Conservation (phyloP, 148 eudicot genomes). For the Selenicereus undatus region DNA sequence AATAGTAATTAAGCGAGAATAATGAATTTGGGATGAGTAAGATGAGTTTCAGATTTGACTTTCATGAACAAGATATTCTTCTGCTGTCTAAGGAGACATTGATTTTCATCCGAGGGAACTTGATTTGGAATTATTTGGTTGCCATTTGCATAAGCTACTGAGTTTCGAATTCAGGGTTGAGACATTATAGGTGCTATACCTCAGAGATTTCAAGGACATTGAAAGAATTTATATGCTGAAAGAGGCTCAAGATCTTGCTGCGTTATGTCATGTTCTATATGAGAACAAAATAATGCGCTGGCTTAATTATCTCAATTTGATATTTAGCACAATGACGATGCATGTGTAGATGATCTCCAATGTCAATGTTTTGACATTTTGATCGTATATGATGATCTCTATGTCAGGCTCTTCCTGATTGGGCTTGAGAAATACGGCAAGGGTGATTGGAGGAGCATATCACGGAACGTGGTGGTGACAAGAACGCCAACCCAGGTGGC, state of each 20-base stretch:
- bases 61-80: background rate
- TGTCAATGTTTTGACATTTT: background rate
- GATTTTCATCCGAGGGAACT: background rate
- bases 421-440: constrained; percentile 71
- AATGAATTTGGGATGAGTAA: background rate
- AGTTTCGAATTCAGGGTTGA: no score
- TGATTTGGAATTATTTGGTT: background rate
- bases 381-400: background rate
- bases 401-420: constrained; percentile 52
- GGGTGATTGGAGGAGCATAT: constrained; percentile 76
- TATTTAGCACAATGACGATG: background rate
- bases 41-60: background rate
- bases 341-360: background rate
- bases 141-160: no score
- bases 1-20: background rate
- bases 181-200: no score
- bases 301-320: background rate
- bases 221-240: background rate
- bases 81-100: background rate
- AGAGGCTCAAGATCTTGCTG: background rate
- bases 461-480: constrained; percentile 63
- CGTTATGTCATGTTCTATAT: background rate
- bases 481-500: constrained; percentile 76
- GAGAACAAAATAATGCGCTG: background rate
- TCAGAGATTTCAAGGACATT: background rate